Evolutionary conservation across 2,329 filamentous ascomycete genomes (phyloP).

Genomic region (Penicillium sp.): DNA sequence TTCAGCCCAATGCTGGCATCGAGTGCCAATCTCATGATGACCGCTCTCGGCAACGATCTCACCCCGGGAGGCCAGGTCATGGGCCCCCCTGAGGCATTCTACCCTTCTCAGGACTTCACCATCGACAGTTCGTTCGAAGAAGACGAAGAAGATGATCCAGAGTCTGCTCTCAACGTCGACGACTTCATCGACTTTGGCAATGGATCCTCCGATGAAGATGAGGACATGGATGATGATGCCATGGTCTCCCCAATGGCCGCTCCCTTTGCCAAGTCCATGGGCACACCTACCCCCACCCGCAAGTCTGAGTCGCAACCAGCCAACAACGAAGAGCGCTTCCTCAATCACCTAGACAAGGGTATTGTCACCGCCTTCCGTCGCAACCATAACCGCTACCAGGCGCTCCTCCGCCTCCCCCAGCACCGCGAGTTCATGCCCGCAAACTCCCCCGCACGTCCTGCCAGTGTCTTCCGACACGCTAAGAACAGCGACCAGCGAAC

Average conservation of each 20-base stretch:
- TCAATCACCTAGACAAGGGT: constrained; percentile 67
- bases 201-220: constrained; percentile 59
- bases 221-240: constrained; percentile 48
- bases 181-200: constrained; percentile 71
- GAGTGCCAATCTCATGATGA: constrained; percentile 74
- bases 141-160: constrained; percentile 64
- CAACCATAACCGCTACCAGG: constrained; percentile 52
- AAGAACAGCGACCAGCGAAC: constrained; percentile 41
- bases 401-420: constrained; percentile 49
- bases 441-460: constrained; percentile 42
- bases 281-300: constrained; percentile 39
- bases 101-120: constrained; percentile 59
- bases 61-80: constrained; percentile 60
- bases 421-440: constrained; percentile 47
- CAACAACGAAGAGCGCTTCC: constrained; percentile 50
- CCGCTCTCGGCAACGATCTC: constrained; percentile 58
- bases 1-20: constrained; percentile 61
- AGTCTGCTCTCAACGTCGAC: constrained; percentile 61
- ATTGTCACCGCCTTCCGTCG: constrained; percentile 75
- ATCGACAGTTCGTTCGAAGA: constrained; percentile 60
- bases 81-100: constrained; percentile 73
- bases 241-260: constrained; percentile 47
- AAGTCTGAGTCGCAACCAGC: constrained; percentile 29
- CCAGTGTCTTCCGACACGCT: constrained; percentile 45
- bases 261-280: constrained; percentile 38